Conservation (phyloP, 805 yeast species). For the Saturnispora besseyi region DNA sequence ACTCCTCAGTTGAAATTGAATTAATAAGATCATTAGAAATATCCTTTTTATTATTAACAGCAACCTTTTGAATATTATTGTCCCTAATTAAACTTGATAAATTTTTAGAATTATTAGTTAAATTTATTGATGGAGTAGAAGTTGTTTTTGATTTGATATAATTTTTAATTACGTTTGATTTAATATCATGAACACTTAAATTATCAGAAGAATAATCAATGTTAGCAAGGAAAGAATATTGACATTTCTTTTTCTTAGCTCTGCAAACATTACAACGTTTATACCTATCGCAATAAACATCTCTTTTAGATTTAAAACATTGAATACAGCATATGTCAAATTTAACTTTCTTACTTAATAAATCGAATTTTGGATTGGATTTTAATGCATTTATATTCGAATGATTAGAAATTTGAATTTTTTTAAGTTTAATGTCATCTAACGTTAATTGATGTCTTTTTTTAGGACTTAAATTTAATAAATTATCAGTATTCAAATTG, state of each 20-base stretch:
- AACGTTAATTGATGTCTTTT: neutral
- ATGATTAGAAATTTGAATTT: neutral
- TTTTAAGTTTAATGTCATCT: neutral
- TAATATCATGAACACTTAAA: neutral
- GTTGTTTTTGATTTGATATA: neutral
- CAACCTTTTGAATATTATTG: neutral
- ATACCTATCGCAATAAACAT: slow-evolving; percentile 9
- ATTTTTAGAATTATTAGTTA: neutral
- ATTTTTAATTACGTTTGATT: neutral
- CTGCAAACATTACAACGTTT: slow-evolving; percentile 12
- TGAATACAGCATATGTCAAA: slow-evolving; percentile 10
- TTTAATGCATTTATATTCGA: neutral
- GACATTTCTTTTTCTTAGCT: slow-evolving; percentile 8
- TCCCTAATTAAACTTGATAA: neutral
- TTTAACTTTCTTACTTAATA: slow-evolving; percentile 22
- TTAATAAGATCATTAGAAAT: neutral
- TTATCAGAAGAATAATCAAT: neutral
- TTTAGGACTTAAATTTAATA: neutral
- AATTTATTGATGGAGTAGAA: neutral
- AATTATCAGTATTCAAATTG: neutral
- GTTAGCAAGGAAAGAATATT: slow-evolving; percentile 10
- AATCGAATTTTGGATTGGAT: slow-evolving; percentile 2
- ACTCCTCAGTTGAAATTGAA: neutral
- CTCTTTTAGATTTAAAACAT: slow-evolving; percentile 7
- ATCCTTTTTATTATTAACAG: no score